Percentiles rank a stretch among this genome's conserved stretches.
These are phyloP conservation scores for Blastomyces silverae DNA, from an alignment of 2,329 filamentous ascomycete species.

Conservation along the genomic window DNA sequence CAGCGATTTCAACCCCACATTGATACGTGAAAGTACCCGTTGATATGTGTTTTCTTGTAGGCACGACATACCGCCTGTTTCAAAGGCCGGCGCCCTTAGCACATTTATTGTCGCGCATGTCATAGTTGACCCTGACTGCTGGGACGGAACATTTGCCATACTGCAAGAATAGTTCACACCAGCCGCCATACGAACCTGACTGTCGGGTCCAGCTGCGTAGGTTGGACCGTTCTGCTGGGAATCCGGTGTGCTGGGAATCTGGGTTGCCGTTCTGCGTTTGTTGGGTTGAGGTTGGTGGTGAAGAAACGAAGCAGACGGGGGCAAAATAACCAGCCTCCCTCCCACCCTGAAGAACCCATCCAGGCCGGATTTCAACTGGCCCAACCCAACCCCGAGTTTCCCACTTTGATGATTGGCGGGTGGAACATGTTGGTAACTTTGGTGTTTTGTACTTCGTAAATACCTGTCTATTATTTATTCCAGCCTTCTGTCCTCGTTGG, in stretches of 20 bases:
- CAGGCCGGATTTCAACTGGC: not conserved
- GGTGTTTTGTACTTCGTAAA: not conserved
- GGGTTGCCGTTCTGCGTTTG: too few relatives aligned
- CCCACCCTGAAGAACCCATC: not conserved
- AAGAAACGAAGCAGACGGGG: too few relatives aligned
- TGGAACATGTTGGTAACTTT: not conserved
- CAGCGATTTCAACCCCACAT: not conserved
- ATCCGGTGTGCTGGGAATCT: not conserved
- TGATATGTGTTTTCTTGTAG: not conserved
- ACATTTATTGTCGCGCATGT: not conserved
- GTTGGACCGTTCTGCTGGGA: constrained; percentile 8
- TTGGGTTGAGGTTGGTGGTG: too few relatives aligned
- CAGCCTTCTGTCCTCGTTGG: too few relatives aligned
- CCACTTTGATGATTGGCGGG: not conserved
- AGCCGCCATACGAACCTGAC: constrained; percentile 7
- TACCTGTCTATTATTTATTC: not conserved
- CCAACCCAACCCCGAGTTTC: too few relatives aligned
- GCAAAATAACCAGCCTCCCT: too few relatives aligned
- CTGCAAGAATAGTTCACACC: not conserved
- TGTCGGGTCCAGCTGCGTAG: constrained; percentile 7
- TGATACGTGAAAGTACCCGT: not conserved
- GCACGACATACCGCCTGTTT: not conserved
- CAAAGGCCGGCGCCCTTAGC: not conserved
- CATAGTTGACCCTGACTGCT: constrained; percentile 2
- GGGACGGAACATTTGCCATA: not conserved